phyloP scores from a whole-genome alignment of 2,329 filamentous ascomycete genomes.

The Neonectria magnoliae region DNA sequence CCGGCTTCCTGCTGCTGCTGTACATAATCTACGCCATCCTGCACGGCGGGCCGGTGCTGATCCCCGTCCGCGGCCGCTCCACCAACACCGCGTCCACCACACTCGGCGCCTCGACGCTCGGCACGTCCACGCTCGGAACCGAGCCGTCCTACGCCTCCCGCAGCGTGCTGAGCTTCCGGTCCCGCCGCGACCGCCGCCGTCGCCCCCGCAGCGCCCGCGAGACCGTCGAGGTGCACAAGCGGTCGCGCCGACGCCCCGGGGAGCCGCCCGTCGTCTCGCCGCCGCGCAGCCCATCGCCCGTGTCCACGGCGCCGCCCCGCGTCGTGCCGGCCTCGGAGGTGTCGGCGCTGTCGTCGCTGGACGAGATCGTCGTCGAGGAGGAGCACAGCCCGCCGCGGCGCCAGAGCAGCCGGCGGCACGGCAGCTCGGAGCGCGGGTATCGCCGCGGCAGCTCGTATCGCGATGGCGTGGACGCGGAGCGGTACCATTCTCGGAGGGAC shows the following conservation, averaged over 20 bases:
- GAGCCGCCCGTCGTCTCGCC: conserved; percentile 43
- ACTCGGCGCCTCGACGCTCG: conserved; percentile 4
- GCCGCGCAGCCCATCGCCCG: conserved; percentile 37
- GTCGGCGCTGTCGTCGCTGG: conserved; percentile 46
- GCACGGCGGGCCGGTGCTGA: conserved; percentile 52
- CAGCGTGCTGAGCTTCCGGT: conserved; percentile 32
- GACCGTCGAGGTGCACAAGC: conserved; percentile 43
- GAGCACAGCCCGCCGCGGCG: conserved; percentile 44
- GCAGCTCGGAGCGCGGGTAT: conserved; percentile 31
- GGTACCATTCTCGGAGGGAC: conserved; percentile 37
- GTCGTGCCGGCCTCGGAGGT: conserved; percentile 37
- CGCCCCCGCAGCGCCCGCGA: conserved; percentile 34
- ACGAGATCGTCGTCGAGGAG: conserved; percentile 53
- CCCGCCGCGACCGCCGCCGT: conserved; percentile 25
- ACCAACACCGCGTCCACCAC: conserved; percentile 17
- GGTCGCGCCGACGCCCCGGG: conserved; percentile 24
- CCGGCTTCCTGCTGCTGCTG: conserved; percentile 63
- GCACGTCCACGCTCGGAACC: conserved; percentile 27
- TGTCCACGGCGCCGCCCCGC: conserved; percentile 41
- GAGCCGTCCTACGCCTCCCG: conserved; percentile 30
- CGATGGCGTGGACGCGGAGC: conserved; percentile 23
- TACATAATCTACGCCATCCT: conserved; percentile 62
- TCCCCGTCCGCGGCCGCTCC: conserved; percentile 26
- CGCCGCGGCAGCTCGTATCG: conserved; percentile 39
- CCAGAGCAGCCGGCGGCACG: conserved; percentile 29